Conservation (phyloP, 73 alveolate species). For the Urostyla sp. region DNA sequence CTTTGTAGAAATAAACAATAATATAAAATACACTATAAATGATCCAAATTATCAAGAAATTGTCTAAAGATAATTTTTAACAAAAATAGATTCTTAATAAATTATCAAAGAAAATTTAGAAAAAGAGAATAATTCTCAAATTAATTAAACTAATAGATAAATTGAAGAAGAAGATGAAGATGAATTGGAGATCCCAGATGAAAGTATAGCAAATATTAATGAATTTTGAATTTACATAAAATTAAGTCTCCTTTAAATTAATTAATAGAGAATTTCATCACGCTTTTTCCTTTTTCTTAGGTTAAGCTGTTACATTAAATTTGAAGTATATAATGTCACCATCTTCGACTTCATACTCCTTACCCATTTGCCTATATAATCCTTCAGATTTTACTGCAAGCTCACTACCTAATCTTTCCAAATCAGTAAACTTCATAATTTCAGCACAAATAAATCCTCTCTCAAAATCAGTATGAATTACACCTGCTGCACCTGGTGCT, state of each 20-base stretch:
- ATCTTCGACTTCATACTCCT: slow-evolving; percentile 93
- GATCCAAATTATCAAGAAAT: no score
- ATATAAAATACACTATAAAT: no score
- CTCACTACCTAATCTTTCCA: slow-evolving; percentile 90
- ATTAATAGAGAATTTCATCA: background rate
- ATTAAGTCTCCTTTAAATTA: no score
- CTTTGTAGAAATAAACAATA: background rate
- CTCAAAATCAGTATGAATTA: slow-evolving; percentile 99
- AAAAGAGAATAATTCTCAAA: no score
- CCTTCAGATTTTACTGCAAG: slow-evolving; percentile 97
- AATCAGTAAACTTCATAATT: slow-evolving; percentile 97
- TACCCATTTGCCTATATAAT: slow-evolving; percentile 91
- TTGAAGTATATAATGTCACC: slow-evolving; percentile 97
- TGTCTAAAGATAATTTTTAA: no score
- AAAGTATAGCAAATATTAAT: no score
- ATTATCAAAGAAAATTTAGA: no score
- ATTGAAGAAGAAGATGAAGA: no score
- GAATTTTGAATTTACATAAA: no score
- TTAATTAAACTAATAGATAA: no score
- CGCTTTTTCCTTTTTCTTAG: slow-evolving; percentile 60
- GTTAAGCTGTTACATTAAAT: slow-evolving; percentile 91
- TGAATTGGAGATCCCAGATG: no score
- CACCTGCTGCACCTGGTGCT: slow-evolving; percentile 99
- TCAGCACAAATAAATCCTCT: slow-evolving; percentile 99
- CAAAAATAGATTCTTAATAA: no score